phyloP scores from a whole-genome alignment of 768 basidiomycete species.

The Leccinum imitatum region DNA sequence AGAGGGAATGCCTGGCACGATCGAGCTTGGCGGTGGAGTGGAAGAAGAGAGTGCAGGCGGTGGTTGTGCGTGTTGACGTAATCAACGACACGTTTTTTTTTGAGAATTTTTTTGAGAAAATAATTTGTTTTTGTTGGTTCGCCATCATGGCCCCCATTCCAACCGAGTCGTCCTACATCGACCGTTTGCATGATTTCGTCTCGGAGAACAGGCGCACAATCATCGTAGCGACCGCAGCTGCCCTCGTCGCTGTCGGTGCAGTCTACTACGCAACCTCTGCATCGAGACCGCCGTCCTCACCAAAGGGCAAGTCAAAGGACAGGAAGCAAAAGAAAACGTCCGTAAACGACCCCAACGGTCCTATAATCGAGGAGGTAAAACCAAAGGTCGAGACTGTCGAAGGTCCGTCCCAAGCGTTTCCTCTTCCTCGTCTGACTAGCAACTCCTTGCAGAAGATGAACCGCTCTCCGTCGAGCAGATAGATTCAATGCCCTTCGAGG shows the following conservation, averaged over 20 bases:
- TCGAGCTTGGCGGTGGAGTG: constrained; percentile 30
- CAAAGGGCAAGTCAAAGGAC: constrained; percentile 49
- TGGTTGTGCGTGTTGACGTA: constrained; percentile 37
- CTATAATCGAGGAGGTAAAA: constrained; percentile 75
- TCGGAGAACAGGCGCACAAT: constrained; percentile 78
- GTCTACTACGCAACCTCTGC: constrained; percentile 63
- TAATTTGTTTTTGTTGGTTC: not conserved
- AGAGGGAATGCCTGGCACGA: constrained; percentile 44
- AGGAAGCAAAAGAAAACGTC: constrained; percentile 52
- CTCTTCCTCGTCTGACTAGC: constrained; percentile 1
- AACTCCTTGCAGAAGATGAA: constrained; percentile 36
- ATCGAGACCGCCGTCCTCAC: constrained; percentile 33
- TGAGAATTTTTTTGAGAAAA: constrained; percentile 8
- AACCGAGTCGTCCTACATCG: constrained; percentile 41
- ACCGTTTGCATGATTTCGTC: constrained; percentile 68
- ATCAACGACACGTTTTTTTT: constrained; percentile 17
- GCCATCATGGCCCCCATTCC: constrained; percentile 23
- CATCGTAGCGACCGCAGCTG: constrained; percentile 69
- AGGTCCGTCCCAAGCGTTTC: constrained; percentile 22
- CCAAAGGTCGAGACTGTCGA: constrained; percentile 40
- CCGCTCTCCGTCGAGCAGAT: constrained; percentile 56
- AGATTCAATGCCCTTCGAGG: constrained; percentile 58
- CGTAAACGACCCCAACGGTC: constrained; percentile 61
- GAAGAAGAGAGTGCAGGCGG: constrained; percentile 15
- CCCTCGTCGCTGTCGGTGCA: constrained; percentile 67